Base-by-base conservation (phyloP, 148 eudicot genomes). In the Silene latifolia region DNA sequence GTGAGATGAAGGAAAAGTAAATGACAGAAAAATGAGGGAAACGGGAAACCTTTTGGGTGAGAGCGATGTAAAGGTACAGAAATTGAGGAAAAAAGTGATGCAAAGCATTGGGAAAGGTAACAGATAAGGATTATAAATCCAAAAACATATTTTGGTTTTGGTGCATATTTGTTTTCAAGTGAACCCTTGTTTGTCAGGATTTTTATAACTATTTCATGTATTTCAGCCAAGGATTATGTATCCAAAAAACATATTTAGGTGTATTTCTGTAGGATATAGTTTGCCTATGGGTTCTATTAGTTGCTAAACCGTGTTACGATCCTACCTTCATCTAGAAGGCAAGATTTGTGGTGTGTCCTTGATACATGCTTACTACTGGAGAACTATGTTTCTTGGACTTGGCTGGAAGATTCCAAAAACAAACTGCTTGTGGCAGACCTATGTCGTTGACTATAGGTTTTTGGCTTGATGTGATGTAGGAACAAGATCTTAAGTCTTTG, bases 401-500 rank as follows among this genome's bases (percentile, higher is more conserved):
- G 67, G 67, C 67, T 63, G 46, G 67, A 63, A 29, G 46, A 63
- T 27, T 11, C 35, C 44, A 39, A 39, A 39, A 39, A 39, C 44
- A 39, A 6, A 39, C 44, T 39, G 44, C 44, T 39, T 39, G 44
- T 39, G 44, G 44, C 44, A 39, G 44, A 39, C 44, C 8, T 39
- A 7, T 39, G 44, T 39, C 9, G 44, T 39, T 51, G 56, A 29
- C 72, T 71, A 35, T 66, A 21, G 59, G 8, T 71, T 35, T 77
- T 56, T 78, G 76, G 58, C 42, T 75, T 75, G 73, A 24, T 75
- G 75, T 67, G 72, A 53, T 88, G 82, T 92, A 96, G 99, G 89
- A 91, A 96, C 85, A 85, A 81, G 80, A 96, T 96, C 71, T 85
- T 96, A 75, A 82, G 90, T 75, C 90, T 88, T 75, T 96, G 99